Percentiles rank a stretch among this genome's conserved stretches.
These are phyloP conservation scores for Arthroderma sp. DNA, from an alignment of 2,329 filamentous ascomycete genomes.

Conservation along the genomic window DNA sequence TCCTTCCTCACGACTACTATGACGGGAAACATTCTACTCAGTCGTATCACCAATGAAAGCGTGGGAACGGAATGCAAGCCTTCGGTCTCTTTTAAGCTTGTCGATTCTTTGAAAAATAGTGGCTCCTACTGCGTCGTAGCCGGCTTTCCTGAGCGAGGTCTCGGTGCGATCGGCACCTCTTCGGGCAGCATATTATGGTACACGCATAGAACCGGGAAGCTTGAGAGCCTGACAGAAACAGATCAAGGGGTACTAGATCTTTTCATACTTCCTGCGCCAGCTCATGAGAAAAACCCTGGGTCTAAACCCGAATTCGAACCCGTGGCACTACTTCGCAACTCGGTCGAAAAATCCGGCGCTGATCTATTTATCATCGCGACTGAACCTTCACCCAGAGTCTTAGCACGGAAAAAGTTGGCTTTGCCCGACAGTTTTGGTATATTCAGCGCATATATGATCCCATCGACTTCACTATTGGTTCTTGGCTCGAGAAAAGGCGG, in stretches of 20 bases:
- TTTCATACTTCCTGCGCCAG: constrained; percentile 12
- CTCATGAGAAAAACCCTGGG: background rate
- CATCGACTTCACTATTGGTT: constrained; percentile 24
- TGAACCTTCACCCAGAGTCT: background rate
- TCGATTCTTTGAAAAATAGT: constrained; percentile 19
- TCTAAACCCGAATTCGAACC: background rate
- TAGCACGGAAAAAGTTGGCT: constrained; percentile 46
- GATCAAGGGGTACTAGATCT: constrained; percentile 19
- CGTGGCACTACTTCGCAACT: background rate
- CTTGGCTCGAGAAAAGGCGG: constrained; percentile 45
- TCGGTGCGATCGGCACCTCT: constrained; percentile 24
- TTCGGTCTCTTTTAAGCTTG: no score
- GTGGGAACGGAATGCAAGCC: background rate
- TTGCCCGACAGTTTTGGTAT: constrained; percentile 37
- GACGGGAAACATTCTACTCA: constrained; percentile 21
- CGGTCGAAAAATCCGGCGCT: background rate
- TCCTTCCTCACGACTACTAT: constrained; percentile 21
- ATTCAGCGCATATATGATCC: constrained; percentile 35
- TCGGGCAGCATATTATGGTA: constrained; percentile 23
- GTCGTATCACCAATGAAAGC: constrained; percentile 12
- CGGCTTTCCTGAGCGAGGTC: constrained; percentile 16
- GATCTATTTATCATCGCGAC: constrained; percentile 5
- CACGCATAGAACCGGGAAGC: constrained; percentile 17
- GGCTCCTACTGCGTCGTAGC: constrained; percentile 19
- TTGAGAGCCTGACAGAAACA: constrained; percentile 16